These are phyloP conservation scores for Casuarina equisetifolia DNA, from an alignment of 306 rosid species.

Conservation along the genomic window DNA sequence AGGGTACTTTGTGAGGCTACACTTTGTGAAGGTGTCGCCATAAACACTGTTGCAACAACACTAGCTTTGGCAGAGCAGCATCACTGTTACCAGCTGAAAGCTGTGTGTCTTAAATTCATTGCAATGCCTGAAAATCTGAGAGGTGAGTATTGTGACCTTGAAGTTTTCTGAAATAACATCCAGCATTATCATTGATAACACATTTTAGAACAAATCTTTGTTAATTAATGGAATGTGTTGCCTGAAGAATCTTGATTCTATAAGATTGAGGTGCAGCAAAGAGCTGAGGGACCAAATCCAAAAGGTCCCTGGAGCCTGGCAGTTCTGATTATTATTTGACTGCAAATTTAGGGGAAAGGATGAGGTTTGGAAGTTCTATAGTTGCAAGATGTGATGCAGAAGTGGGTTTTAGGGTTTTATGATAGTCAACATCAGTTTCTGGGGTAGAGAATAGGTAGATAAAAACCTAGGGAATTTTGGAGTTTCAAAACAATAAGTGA, in stretches of 20 bases:
- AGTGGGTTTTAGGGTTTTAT: background rate
- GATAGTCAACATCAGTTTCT: too few species aligned
- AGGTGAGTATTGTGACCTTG: slow-evolving; percentile 38
- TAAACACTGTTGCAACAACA: slow-evolving; percentile 82
- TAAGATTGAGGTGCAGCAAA: background rate
- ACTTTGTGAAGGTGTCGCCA: slow-evolving; percentile 70
- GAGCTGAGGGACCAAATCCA: background rate
- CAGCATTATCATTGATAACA: background rate
- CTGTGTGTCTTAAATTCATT: slow-evolving; percentile 78
- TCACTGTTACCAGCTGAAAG: slow-evolving; percentile 80
- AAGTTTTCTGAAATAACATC: background rate
- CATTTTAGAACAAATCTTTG: too few species aligned
- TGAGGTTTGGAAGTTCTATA: too few species aligned
- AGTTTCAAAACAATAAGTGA: too few species aligned
- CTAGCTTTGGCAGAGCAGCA: slow-evolving; percentile 92
- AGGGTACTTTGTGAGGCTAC: slow-evolving; percentile 64
- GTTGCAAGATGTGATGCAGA: background rate
- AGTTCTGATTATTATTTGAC: background rate
- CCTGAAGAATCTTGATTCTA: background rate
- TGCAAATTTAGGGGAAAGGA: too few species aligned
- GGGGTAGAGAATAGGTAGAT: too few species aligned
- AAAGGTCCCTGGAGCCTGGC: background rate
- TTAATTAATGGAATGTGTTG: too few species aligned
- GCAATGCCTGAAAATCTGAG: slow-evolving; percentile 79
- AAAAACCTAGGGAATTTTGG: too few species aligned